These are phyloP conservation scores for Carex arenaria DNA, from an alignment of 202 grass and related monocot species.

Conservation along the genomic window DNA sequence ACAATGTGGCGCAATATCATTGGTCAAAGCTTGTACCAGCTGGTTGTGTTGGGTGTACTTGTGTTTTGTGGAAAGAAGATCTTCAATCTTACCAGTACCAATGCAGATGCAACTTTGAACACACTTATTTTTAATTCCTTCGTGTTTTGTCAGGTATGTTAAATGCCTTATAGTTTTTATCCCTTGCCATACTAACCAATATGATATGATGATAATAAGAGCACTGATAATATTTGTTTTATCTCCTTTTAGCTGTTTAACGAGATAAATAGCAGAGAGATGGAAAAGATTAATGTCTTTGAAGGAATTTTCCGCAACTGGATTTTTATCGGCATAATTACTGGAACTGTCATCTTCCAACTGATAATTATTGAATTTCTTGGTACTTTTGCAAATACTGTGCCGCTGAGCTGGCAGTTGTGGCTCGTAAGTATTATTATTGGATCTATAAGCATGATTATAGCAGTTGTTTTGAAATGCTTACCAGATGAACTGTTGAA, in stretches of 20 bases:
- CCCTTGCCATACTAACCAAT: conserved; percentile 6
- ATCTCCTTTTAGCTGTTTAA: conserved; percentile 65
- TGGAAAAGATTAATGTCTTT: conserved; percentile 90
- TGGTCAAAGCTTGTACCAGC: conserved; percentile 83
- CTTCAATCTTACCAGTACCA: conserved; percentile 35
- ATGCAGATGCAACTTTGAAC: conserved; percentile 59
- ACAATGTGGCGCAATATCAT: conserved; percentile 98
- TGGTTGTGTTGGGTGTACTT: conserved; percentile 64
- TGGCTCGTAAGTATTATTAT: conserved; percentile 58
- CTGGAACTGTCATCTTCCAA: conserved; percentile 68
- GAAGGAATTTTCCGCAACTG: conserved; percentile 54
- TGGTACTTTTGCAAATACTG: conserved; percentile 62
- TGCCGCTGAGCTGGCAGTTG: conserved; percentile 48
- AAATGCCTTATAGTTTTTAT: neutral
- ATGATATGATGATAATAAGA: neutral
- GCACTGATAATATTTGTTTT: conserved; percentile 3
- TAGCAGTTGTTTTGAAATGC: conserved; percentile 67
- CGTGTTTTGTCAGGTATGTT: conserved; percentile 88
- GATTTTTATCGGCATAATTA: conserved; percentile 57
- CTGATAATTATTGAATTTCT: conserved; percentile 75
- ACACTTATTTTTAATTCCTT: conserved; percentile 94
- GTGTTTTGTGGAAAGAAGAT: conserved; percentile 69
- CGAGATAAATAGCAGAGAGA: conserved; percentile 86
- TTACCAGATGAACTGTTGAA: conserved; percentile 59
- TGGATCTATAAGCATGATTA: conserved; percentile 62